These are phyloP conservation scores for Podospora australis DNA, from an alignment of 495 filamentous ascomycete genomes.

Conservation along the genomic window DNA sequence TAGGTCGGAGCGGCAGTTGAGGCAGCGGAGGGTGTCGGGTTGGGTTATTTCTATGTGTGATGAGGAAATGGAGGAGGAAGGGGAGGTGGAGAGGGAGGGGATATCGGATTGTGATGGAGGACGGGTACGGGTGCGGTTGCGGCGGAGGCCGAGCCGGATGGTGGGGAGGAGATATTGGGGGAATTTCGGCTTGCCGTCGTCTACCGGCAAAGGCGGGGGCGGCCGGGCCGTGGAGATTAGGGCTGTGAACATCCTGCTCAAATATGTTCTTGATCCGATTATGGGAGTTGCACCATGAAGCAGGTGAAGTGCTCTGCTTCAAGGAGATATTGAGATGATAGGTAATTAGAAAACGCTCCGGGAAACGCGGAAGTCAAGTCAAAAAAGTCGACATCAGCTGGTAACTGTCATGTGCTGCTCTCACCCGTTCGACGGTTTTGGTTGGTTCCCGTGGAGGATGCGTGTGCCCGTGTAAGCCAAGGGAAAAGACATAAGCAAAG, in stretches of 20 bases:
- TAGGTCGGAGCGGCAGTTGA: slow-evolving; percentile 65
- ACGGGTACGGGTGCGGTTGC: slow-evolving; percentile 18
- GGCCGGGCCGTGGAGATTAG: slow-evolving; percentile 8
- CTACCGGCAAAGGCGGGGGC: too few species aligned
- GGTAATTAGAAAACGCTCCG: too few species aligned
- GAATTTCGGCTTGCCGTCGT: slow-evolving; percentile 36
- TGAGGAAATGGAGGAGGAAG: too few species aligned
- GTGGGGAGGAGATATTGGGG: slow-evolving; percentile 46
- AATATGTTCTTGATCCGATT: not conserved
- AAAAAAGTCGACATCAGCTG: too few species aligned
- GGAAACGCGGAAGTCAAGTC: too few species aligned
- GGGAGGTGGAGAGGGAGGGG: slow-evolving; percentile 27
- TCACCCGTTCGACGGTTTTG: too few species aligned
- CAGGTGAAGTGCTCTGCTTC: too few species aligned
- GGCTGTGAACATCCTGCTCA: slow-evolving; percentile 22
- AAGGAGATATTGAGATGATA: too few species aligned
- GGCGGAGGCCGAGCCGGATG: slow-evolving; percentile 38
- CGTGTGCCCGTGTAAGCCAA: not conserved
- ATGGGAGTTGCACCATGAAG: too few species aligned
- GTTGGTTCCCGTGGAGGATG: not conserved
- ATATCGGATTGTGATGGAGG: slow-evolving; percentile 1
- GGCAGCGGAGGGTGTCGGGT: slow-evolving; percentile 60
- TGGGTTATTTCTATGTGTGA: too few species aligned
- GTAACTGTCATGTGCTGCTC: too few species aligned
- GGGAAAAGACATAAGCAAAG: not conserved